Percentiles rank a stretch among this genome's conserved stretches.
Conservation (phyloP, 2,329 filamentous ascomycete species). For the Venturia aucupariae region DNA sequence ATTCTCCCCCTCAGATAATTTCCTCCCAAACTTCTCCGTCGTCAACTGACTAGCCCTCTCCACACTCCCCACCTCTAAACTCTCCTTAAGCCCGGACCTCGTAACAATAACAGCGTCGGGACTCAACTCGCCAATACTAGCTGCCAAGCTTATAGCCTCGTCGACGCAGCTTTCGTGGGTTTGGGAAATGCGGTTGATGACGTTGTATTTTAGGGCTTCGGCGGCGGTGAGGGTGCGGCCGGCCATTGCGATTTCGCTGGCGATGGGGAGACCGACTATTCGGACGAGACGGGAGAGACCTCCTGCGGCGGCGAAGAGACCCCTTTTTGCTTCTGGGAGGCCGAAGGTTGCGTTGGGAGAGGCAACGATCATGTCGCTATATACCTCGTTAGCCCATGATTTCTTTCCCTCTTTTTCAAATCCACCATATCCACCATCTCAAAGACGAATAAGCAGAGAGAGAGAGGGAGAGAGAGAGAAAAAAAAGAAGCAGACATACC, state of each 20-base stretch:
- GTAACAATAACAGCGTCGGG: constrained; percentile 34
- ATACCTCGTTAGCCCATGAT: too few species aligned
- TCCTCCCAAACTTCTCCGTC: constrained; percentile 33
- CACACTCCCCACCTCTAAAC: constrained; percentile 34
- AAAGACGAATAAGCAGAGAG: too few species aligned
- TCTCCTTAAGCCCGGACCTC: constrained; percentile 30
- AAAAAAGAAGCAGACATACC: too few species aligned
- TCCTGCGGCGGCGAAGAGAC: constrained; percentile 45
- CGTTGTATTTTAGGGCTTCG: constrained; percentile 34
- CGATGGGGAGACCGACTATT: constrained; percentile 39
- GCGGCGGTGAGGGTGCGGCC: constrained; percentile 37
- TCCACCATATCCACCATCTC: too few species aligned
- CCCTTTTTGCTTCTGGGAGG: constrained; percentile 45
- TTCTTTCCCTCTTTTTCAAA: too few species aligned
- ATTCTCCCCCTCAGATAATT: constrained; percentile 38
- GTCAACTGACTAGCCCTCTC: constrained; percentile 34
- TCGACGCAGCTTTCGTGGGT: constrained; percentile 26
- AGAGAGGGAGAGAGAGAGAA: too few species aligned
- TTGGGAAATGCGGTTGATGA: constrained; percentile 31
- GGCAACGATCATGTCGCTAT: constrained; percentile 44
- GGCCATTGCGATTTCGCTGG: constrained; percentile 42
- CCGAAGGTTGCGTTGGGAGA: constrained; percentile 43
- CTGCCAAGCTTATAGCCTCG: constrained; percentile 30
- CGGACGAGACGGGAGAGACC: constrained; percentile 44
- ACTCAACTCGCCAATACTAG: constrained; percentile 27